Evolutionary conservation across 208 protist genomes (phyloP).

Genomic region (Crithidia sp.): DNA sequence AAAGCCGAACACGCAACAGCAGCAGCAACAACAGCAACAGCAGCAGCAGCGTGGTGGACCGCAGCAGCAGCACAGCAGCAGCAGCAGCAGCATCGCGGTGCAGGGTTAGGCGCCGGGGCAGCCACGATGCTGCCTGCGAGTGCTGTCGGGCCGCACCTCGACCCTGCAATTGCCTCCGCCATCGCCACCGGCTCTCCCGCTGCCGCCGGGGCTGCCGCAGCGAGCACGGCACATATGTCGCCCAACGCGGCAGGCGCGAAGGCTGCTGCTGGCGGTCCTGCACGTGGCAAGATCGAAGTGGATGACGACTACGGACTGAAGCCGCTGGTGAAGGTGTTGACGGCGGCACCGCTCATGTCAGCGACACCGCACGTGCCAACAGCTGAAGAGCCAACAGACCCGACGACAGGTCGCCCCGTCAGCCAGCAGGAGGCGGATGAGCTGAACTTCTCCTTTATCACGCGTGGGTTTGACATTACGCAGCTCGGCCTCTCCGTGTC

Average conservation of each 20-base stretch:
- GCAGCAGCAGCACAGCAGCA: constrained; percentile 26
- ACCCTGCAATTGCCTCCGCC: constrained; percentile 28
- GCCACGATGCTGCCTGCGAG: constrained; percentile 17
- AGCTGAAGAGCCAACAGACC: constrained; percentile 36
- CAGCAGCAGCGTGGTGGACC: constrained; percentile 8
- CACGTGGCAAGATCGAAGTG: constrained; percentile 54
- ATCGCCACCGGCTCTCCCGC: constrained; percentile 20
- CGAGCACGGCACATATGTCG: neutral
- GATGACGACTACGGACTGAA: constrained; percentile 77
- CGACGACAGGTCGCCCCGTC: constrained; percentile 40
- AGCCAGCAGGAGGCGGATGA: constrained; percentile 55
- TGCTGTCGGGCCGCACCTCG: constrained; percentile 25
- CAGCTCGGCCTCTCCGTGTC: constrained; percentile 66
- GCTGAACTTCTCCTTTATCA: constrained; percentile 68
- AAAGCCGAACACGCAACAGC: constrained; percentile 9
- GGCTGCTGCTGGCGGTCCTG: neutral
- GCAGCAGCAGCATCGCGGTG: constrained; percentile 28
- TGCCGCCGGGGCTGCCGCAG: neutral
- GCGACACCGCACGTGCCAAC: constrained; percentile 29
- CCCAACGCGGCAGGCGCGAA: neutral
- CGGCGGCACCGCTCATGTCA: constrained; percentile 43
- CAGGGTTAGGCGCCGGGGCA: constrained; percentile 21
- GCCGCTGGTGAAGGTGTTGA: constrained; percentile 48
- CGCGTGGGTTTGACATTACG: constrained; percentile 79
- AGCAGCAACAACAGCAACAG: constrained; percentile 26